phyloP scores from a whole-genome alignment of 2,329 filamentous ascomycete species.

The Aspergillus sp. region DNA sequence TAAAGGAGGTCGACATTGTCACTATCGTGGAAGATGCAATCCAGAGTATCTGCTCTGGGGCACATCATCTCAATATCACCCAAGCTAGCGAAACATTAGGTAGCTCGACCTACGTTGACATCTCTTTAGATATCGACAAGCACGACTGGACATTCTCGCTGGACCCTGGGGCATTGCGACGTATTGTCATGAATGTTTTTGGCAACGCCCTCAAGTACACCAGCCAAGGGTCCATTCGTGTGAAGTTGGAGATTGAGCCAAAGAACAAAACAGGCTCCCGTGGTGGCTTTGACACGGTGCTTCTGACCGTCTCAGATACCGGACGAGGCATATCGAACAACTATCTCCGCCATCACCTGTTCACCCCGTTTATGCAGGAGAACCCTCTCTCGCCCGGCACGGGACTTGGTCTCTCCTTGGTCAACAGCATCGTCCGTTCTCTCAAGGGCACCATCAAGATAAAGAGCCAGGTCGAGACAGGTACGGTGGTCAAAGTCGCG shows the following conservation, averaged over 20 bases:
- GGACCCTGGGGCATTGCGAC: constrained; percentile 51
- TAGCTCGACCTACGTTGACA: not conserved
- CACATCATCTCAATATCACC: not conserved
- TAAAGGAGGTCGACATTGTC: constrained; percentile 38
- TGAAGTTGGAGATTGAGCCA: constrained; percentile 36
- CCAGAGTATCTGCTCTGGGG: constrained; percentile 45
- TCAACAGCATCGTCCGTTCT: constrained; percentile 60
- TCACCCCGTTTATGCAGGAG: constrained; percentile 66
- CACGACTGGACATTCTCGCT: constrained; percentile 47
- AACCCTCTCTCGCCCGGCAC: constrained; percentile 60
- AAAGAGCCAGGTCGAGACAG: constrained; percentile 50
- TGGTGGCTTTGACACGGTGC: constrained; percentile 14
- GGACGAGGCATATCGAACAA: constrained; percentile 65
- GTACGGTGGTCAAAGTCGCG: constrained; percentile 55
- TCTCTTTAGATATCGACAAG: not conserved
- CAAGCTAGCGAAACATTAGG: not conserved
- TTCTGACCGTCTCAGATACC: constrained; percentile 59
- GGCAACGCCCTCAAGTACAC: constrained; percentile 55
- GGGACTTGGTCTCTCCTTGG: constrained; percentile 66
- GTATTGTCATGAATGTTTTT: constrained; percentile 53
- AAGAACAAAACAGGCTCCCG: constrained; percentile 1
- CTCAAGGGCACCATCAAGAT: constrained; percentile 61
- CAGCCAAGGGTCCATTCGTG: constrained; percentile 40
- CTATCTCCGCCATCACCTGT: constrained; percentile 60
- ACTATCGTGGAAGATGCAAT: constrained; percentile 54